A percentile compares a stretch with the other conserved stretches of the same genome.
Evolutionary conservation across 129 eudicot genomes (phyloP).

Genomic region (Arctium minus): DNA sequence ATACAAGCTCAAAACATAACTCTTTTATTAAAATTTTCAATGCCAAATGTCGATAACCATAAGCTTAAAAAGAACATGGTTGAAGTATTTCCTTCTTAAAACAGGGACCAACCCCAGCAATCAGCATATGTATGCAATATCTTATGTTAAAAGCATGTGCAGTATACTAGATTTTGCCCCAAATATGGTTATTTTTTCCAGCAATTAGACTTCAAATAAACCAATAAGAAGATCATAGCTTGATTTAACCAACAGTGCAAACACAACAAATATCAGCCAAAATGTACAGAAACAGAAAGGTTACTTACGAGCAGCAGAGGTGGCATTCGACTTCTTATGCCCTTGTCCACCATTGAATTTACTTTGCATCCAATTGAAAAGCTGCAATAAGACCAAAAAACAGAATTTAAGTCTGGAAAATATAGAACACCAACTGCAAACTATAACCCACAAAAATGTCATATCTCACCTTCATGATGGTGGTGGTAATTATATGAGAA

Average conservation of each 20-base stretch:
- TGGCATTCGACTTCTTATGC: slow-evolving; percentile 37
- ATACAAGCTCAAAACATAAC: not conserved
- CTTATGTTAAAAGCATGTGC: not conserved
- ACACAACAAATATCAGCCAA: not conserved
- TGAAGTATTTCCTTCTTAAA: not conserved
- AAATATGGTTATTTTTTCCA: not conserved
- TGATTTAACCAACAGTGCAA: not conserved
- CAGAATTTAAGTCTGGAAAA: not conserved
- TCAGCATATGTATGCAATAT: not conserved
- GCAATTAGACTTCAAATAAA: not conserved
- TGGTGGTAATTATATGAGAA: not conserved
- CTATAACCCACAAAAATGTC: not conserved
- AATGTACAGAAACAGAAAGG: not conserved
- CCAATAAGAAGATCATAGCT: not conserved
- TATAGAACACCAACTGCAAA: slow-evolving; percentile 5
- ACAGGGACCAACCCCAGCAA: not conserved
- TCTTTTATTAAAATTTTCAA: not conserved
- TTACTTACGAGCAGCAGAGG: slow-evolving; percentile 45
- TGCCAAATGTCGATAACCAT: not conserved
- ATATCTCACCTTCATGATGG: slow-evolving; percentile 65
- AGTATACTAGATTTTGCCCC: not conserved
- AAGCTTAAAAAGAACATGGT: not conserved
- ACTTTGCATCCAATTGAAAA: slow-evolving; percentile 85
- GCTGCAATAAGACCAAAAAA: slow-evolving; percentile 43
- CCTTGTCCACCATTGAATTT: slow-evolving; percentile 66